A percentile compares a stretch with the other conserved stretches of the same genome.
Evolutionary conservation across 2,329 filamentous ascomycete species (phyloP).

Genomic region (Colletotrichum sp.): DNA sequence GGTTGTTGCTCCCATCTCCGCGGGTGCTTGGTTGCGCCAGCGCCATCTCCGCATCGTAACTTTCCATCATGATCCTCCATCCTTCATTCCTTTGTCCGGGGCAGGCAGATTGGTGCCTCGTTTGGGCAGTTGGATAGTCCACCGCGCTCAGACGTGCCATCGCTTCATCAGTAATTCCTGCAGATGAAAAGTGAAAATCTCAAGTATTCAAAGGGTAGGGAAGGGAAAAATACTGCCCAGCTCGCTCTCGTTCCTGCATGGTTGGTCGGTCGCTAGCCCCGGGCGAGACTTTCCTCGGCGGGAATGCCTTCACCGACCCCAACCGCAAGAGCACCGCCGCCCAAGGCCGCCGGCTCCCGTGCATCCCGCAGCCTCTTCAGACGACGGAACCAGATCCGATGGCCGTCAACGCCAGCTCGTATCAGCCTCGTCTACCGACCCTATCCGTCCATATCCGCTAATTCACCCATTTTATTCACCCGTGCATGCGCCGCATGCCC

Average conservation of each 20-base stretch:
- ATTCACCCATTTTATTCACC: not conserved
- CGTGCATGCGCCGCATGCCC: not conserved
- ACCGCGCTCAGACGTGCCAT: not conserved
- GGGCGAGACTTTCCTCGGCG: not conserved
- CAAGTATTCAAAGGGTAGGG: not conserved
- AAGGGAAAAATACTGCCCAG: not conserved
- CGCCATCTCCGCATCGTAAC: not conserved
- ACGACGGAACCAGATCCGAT: not conserved
- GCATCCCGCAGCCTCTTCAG: not conserved
- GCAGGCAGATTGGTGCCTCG: not conserved
- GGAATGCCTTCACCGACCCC: not conserved
- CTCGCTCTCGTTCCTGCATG: not conserved
- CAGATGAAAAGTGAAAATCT: not conserved
- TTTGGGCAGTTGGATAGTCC: not conserved
- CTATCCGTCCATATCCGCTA: not conserved
- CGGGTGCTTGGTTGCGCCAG: not conserved
- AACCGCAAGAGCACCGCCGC: not conserved
- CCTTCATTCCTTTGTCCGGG: not conserved
- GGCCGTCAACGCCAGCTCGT: not conserved
- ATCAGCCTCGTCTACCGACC: not conserved
- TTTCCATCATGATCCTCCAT: not conserved
- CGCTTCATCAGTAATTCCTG: not conserved
- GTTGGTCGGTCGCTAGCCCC: not conserved
- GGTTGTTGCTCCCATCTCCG: not conserved
- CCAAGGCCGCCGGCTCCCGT: not conserved